Base-by-base conservation (phyloP, 192 early-diverging fungal genomes). In the Podila horticola region DNA sequence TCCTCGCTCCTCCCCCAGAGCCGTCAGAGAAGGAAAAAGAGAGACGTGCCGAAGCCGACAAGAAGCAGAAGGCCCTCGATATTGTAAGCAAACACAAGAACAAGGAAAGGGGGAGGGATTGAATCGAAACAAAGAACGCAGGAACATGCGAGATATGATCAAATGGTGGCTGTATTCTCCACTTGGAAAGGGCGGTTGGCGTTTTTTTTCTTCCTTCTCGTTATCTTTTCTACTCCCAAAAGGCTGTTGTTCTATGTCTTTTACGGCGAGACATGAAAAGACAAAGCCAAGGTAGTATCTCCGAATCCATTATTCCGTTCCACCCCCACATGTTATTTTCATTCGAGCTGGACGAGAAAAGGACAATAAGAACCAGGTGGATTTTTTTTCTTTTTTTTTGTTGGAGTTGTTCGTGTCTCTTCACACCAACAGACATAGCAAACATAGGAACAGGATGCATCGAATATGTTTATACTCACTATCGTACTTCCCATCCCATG, bases 41-140 rank as follows among this genome's bases (percentile, higher is more conserved):
- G 30, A 81, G 66, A 49, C 19, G 31, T 31, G 52, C 64, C 20
- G 48, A 55, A 19, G 10, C 49, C 19, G 55, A 52, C 58, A 60
- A 50, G n/a, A 82, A 84, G 13, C 65, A 75, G 11, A 85, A 84
- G 62, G 51, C 83, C 36, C 67, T 89, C 5, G 88, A 89, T 45
- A 87, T 89, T 75, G 88, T 89, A 86, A 86, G 86, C 74, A 41
- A n/a, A n/a, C 15, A 62, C 9, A 12, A 45, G 41, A 17, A 45
- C 41, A 4, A 45, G 41, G 34, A 36, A 36, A 36, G 0, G 34
- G 6, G 41, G 41, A 4, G 41, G 8, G 0, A 41, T 0, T 15
- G 33, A 34, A 2, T n/a, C n/a, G n/a, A n/a, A n/a, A n/a, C 41
- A 3, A 45, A 1, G 41, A 45, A 45, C 41, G 41, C 13, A 45